These are phyloP conservation scores for Penicillium steckii DNA, from an alignment of 495 filamentous ascomycete genomes.

Conservation along the genomic window DNA sequence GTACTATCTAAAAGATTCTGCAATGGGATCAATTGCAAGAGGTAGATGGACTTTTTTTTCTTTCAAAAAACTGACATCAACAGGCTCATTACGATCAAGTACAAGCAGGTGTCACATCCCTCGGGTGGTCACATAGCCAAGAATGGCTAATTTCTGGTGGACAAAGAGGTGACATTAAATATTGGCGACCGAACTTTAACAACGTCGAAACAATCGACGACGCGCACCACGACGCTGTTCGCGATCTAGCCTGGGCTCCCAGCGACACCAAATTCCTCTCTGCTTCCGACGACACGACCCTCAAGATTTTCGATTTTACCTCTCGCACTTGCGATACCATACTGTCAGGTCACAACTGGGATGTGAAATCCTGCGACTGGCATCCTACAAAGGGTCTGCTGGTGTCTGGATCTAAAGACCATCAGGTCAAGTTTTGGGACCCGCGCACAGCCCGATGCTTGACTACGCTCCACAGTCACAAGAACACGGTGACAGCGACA, in stretches of 20 bases:
- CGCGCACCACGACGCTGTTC: constrained; percentile 84
- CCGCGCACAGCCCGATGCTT: constrained; percentile 84
- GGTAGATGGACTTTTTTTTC: neutral
- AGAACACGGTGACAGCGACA: constrained; percentile 90
- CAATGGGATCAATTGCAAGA: neutral
- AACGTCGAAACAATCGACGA: constrained; percentile 93
- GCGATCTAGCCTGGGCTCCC: constrained; percentile 89
- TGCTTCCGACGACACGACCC: constrained; percentile 85
- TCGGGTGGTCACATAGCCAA: constrained; percentile 87
- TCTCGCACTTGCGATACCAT: constrained; percentile 75
- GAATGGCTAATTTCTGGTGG: constrained; percentile 97
- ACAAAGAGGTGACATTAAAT: constrained; percentile 93
- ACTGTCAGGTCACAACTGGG: constrained; percentile 89
- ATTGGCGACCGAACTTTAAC: constrained; percentile 99
- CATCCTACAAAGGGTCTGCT: constrained; percentile 93
- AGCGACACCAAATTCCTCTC: constrained; percentile 95
- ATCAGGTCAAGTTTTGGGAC: constrained; percentile 97
- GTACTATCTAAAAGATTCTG: constrained; percentile 15
- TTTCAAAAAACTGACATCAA: too few relatives aligned
- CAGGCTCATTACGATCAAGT: constrained; percentile 77
- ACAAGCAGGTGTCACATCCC: constrained; percentile 76
- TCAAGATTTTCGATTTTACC: constrained; percentile 98
- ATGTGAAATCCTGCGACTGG: constrained; percentile 95
- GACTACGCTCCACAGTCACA: constrained; percentile 95
- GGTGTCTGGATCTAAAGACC: constrained; percentile 96